Base-by-base conservation (phyloP, 495 filamentous ascomycete genomes). In the Podospora pseudocomata region DNA sequence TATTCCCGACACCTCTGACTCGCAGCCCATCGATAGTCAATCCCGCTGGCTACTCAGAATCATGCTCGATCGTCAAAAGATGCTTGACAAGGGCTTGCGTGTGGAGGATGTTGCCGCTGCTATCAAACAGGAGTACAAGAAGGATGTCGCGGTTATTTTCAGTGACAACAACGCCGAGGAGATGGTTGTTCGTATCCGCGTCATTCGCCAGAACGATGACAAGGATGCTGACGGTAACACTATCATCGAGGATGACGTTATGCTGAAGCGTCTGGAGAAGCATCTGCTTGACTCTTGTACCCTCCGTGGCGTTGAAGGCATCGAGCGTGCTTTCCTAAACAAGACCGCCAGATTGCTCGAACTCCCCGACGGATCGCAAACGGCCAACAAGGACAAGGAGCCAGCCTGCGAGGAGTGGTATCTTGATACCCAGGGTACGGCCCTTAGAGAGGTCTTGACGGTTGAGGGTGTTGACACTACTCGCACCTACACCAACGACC, bases 101-200 rank as follows among this genome's bases (percentile, higher is more conserved):
- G 92, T 98, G 57, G 90, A 96, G 70, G 94, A 97, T 72, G 95
- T 99, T 70, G 95, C 92, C n/a, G 77, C 84, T 39, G 88, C 87
- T 76, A 92, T 99, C 79, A 96, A 96, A 79, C 87, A 92, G 65
- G 88, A 90, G 32, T 98, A 96, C 74, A 86, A 86, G n/a, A 87
- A 86, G 60, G 93, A 97, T 78, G 82, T 97, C 67, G 93, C 93
- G 13, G 89, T 99, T 55, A 92, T 99, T 58, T 97, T 97, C 84
- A 96, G 92, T 77, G 95, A 99, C 74, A 94, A 97, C 81, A 99
- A 99, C 77, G 94, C 94, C 30, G 94, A 97, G 67, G 88, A 96
- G 74, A 93, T 96, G 76, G 89, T 97, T 62, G 91, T 99, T 69
- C 94, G 95, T 77, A 90, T 97, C 59, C 92, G 95, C 64, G 90